Base-by-base conservation (phyloP, 2,329 filamentous ascomycete species). In the Trichoderma sp. region DNA sequence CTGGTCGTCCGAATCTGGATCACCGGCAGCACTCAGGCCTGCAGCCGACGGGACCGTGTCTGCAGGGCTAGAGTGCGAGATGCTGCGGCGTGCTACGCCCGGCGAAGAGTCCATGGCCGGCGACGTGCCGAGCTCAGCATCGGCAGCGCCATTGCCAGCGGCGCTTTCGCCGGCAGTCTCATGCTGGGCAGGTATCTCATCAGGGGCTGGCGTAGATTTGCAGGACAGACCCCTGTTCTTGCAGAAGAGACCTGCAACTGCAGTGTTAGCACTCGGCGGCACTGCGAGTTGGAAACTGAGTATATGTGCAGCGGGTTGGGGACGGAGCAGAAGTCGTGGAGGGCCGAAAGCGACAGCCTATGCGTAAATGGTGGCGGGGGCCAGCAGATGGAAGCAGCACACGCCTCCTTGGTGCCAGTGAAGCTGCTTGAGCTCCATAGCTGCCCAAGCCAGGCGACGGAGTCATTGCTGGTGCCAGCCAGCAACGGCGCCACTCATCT, bases 221-320 rank as follows among this genome's bases (percentile, higher is more conserved):
- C 75, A 77, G 19, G 68, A 65, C 15, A 77, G 68, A 15, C 74
- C 74, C 50, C 76, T 71, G 43, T 69, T 73, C 64, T 75, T 74
- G 67, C 75, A 77, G 63, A 77, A 77, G 5, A 74, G 68, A 60
- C 76, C 75, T 77, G 60, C 50, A 43, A 39, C 9, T 41, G 47
- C 28, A 24, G 26, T 39, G 15, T 62, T 63, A 63, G 59, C 50
- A 54, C 45, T 47, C 50, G 50, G 59, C 15, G 41, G 34, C 50
- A 41, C 48, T 50, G 50, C 6, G 2, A 55, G 34, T 26, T 12
- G 41, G 41, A 41, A 5, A 47, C 39, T 55, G 41, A 43, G 50
- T 14, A 47, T 47, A 55, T 63, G 6, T 54, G 59, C 41, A 63
- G 59, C 21, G 26, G 26, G 48, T 9, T 24, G 39, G 14, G 14